Evolutionary conservation across 2,329 filamentous ascomycete species (phyloP), one percentile per base, ranked within the genome.

Genomic region (Talaromyces sp.): DNA sequence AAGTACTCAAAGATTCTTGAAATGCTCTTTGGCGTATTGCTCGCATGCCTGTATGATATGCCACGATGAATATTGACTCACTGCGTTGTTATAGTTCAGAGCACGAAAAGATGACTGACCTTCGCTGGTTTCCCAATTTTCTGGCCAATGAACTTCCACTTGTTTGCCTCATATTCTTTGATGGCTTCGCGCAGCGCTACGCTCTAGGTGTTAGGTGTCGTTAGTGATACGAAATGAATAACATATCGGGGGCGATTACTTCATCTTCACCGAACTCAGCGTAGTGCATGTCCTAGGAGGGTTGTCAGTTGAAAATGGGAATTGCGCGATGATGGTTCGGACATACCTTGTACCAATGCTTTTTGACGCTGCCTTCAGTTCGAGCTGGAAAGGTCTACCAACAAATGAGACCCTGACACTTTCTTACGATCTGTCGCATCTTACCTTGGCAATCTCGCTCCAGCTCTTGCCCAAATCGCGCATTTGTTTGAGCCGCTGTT

Each of bases 121-220:
- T 99, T 99, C 71, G 95, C 95, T 58, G 95, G 95, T 81, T 99
- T 99, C 74, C 93, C 93, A 71, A 99, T 92, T 79, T 98, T 98
- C 77, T 92, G 89, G 41, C 95, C 95, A 75, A 98, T 98, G 31
- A 90, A 88, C 81, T 98, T 98, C 95, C 95, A 99, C 77, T 98
- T 98, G 78, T 96, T 97, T 75, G 92, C 90, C 77, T 99, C 95
- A 80, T 98, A 98, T 76, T 99, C 95, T 80, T 97, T 97, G 81
- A 99, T 99, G 35, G 95, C 95, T 69, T 91, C 92, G 70, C 96
- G 86, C 66, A 99, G 83, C 37, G 80, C 79, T 67, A 76, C 72
- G 24, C 78, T 77, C 79, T 80, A 67, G n/a, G 19, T 14, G 9
- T 19, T 10, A 67, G n/a, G 27, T 14, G 11, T 19, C 8, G 56